Evolutionary conservation across 805 yeast genomes (phyloP), one percentile per base, ranked within the genome.

Genomic region (Nakazawaea ernobii): DNA sequence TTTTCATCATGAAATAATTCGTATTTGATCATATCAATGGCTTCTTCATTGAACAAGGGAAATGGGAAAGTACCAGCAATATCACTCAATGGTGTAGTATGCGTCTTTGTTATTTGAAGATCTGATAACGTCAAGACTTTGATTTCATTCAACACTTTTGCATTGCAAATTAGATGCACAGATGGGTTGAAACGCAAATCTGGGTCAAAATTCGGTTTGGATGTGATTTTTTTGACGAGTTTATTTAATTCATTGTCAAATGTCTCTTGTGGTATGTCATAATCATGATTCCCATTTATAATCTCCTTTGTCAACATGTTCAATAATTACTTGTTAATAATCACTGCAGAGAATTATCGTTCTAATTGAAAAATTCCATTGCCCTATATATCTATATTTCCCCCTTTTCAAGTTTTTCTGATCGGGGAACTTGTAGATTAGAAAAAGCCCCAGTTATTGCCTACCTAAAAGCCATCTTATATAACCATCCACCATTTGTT

Each of bases 11-110:
- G 59, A 53, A 78, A 64, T 17, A 75, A 57, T 56, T 79, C 84
- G 60, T 72, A 70, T 54, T 73, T 69, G 74, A 79, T 70, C 55
- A 79, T 71, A 40, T 70, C 71, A 44, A 77, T 65, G 2, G 84
- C 83, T 55, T 79, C 84, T 40, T 74, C 74, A 1, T 80, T 73
- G 58, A 79, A 74, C 35, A 79, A 60, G 7, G 81, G 81, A 58
- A 79, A 79, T 1, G 84, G 81, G 49, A 71, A 79, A 42, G 75
- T 65, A 11, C 79, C 83, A 6, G 55, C 75, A 47, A 68, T 59
- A 26, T 69, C 63, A 29, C 63, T 57, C 32, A 66, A 59, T 14
- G 66, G 60, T 13, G 59, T 59, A 10, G 59, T 60, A 47, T 65
- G 70, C 1, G 70, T 66, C 54, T 66, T 64, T 15, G 57, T 51